A percentile compares a stretch with the other conserved stretches of the same genome.
phyloP scores from a whole-genome alignment of 164 flowering plant genomes.

The Hamamelis virginiana region DNA sequence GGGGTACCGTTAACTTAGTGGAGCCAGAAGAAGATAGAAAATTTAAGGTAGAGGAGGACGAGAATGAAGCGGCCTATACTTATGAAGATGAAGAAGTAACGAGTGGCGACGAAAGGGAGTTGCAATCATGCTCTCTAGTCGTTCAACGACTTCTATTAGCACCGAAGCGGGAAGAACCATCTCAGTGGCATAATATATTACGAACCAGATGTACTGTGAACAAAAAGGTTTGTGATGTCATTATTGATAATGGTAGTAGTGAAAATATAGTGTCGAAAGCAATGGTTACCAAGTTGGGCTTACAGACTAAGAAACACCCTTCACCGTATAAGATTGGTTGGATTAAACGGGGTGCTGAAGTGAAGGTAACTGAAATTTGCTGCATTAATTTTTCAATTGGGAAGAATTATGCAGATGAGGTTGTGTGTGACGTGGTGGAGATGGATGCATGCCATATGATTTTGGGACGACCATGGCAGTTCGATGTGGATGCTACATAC shows the following conservation, averaged over 20 bases:
- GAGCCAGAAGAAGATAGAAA: neutral
- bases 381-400: neutral
- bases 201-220: neutral
- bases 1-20: neutral
- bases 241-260: neutral
- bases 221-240: neutral
- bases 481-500: neutral
- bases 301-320: neutral
- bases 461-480: neutral
- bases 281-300: neutral
- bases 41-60: neutral
- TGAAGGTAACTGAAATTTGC: neutral
- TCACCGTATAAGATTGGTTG: neutral
- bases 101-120: neutral
- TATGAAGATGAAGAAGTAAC: neutral
- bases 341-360: neutral
- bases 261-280: neutral
- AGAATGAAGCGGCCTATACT: neutral
- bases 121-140: neutral
- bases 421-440: neutral
- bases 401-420: neutral
- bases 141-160: too few species aligned
- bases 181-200: neutral
- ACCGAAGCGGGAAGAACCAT: neutral
- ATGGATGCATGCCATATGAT: conserved; percentile 1